Evolutionary conservation across 805 yeast species (phyloP).

Genomic region (Candida koratica): DNA sequence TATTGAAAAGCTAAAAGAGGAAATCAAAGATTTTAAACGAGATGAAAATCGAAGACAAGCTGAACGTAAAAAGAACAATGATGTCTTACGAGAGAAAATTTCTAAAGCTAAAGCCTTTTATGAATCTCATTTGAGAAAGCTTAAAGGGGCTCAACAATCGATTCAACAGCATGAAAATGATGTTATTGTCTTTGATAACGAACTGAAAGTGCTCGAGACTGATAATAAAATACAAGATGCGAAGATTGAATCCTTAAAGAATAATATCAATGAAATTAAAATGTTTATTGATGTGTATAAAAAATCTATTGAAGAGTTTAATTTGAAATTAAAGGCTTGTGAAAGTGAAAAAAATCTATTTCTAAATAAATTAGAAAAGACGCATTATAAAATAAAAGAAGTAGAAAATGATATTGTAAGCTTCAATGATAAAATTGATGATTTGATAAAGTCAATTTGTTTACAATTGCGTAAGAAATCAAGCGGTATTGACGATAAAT

Average conservation of each 20-base stretch:
- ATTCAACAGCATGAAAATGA: slow-evolving; percentile 38
- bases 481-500: slow-evolving; percentile 29
- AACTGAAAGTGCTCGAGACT: slow-evolving; percentile 6
- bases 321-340: slow-evolving; percentile 19
- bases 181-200: slow-evolving; percentile 15
- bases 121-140: slow-evolving; percentile 31
- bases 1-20: slow-evolving; percentile 20
- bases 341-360: slow-evolving; percentile 22
- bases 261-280: slow-evolving; percentile 21
- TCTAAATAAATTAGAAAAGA: slow-evolving; percentile 23
- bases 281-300: slow-evolving; percentile 22
- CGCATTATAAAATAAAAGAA: slow-evolving; percentile 22
- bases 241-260: not conserved
- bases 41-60: slow-evolving; percentile 35
- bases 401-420: slow-evolving; percentile 24
- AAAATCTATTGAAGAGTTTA: slow-evolving; percentile 19
- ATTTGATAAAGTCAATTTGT: slow-evolving; percentile 24
- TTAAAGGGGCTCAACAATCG: slow-evolving; percentile 38
- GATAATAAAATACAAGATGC: slow-evolving; percentile 1
- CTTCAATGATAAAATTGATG: slow-evolving; percentile 24
- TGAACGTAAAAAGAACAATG: slow-evolving; percentile 33
- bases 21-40: slow-evolving; percentile 30
- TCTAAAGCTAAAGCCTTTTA: slow-evolving; percentile 25
- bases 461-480: slow-evolving; percentile 24
- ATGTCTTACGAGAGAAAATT: slow-evolving; percentile 27